These are phyloP conservation scores for Cladosporium sphaerospermum DNA, from an alignment of 2,329 filamentous ascomycete genomes.

Conservation along the genomic window DNA sequence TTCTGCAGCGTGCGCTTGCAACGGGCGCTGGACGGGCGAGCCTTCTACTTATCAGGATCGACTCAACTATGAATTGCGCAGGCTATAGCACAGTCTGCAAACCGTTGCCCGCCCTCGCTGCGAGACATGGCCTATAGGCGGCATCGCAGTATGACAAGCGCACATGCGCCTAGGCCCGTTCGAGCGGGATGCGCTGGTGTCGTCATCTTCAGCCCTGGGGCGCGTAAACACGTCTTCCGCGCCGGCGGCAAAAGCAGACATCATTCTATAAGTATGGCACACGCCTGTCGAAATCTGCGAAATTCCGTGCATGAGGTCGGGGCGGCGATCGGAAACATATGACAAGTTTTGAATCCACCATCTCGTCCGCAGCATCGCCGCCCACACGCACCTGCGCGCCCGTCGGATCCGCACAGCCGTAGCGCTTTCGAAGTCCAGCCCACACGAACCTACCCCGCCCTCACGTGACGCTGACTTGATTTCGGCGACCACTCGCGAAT, in stretches of 20 bases:
- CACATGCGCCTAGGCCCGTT: not conserved
- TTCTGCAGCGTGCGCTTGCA: constrained; percentile 1
- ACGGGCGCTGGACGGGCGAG: not conserved
- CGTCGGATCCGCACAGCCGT: not conserved
- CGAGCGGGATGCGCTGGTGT: not conserved
- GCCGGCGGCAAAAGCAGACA: not conserved
- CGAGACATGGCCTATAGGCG: not conserved
- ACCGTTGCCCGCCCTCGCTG: not conserved
- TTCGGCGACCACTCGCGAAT: not conserved
- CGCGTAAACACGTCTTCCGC: not conserved
- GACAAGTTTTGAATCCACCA: not conserved
- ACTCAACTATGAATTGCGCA: constrained; percentile 6
- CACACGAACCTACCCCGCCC: not conserved
- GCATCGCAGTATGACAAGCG: not conserved
- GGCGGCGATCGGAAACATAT: not conserved
- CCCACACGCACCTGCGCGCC: not conserved
- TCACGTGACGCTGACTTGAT: not conserved
- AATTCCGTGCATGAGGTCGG: not conserved
- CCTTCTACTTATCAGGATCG: constrained; percentile 3
- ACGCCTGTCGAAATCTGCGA: not conserved
- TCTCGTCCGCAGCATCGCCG: not conserved
- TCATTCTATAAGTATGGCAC: not conserved
- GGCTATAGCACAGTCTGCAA: constrained; percentile 7
- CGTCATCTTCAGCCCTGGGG: no score
- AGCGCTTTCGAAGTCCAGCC: not conserved